A percentile compares a stretch with the other conserved stretches of the same genome.
These are phyloP conservation scores for Aspergillus sclerotioniger DNA, from an alignment of 495 filamentous ascomycete genomes.

Conservation along the genomic window DNA sequence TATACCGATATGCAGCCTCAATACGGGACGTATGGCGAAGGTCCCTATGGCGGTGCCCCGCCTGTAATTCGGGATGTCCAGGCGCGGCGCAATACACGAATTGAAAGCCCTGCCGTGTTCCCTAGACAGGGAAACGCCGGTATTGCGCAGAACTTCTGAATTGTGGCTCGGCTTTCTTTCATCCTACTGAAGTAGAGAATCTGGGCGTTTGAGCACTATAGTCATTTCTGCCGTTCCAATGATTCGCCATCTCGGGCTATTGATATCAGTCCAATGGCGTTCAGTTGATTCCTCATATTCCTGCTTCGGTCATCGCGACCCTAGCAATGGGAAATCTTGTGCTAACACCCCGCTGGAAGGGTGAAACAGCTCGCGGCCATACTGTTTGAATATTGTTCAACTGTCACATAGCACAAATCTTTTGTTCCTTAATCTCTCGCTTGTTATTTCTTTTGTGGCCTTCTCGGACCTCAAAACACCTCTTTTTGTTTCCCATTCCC, in stretches of 20 bases:
- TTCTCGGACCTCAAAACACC: not conserved
- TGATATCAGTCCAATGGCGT: no score
- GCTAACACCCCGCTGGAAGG: not conserved
- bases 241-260: no score
- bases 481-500: slow-evolving; percentile 4
- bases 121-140: slow-evolving; percentile 88
- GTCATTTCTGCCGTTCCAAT: no score
- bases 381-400: not conserved
- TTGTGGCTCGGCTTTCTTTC: not conserved
- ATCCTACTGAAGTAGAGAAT: not conserved
- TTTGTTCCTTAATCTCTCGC: not conserved
- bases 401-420: not conserved
- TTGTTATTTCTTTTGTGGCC: not conserved
- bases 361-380: not conserved
- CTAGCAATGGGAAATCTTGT: no score
- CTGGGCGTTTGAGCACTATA: no score
- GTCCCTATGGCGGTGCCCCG: slow-evolving; percentile 54
- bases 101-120: slow-evolving; percentile 82
- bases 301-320: no score
- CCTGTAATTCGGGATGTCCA: slow-evolving; percentile 94
- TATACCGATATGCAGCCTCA: slow-evolving; percentile 54
- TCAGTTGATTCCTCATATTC: no score
- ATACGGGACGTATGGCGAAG: slow-evolving; percentile 55
- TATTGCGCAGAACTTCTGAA: slow-evolving; percentile 96
- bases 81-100: slow-evolving; percentile 87